These are phyloP conservation scores for Luvunga scandens DNA, from an alignment of 345 rosid species.

Conservation along the genomic window DNA sequence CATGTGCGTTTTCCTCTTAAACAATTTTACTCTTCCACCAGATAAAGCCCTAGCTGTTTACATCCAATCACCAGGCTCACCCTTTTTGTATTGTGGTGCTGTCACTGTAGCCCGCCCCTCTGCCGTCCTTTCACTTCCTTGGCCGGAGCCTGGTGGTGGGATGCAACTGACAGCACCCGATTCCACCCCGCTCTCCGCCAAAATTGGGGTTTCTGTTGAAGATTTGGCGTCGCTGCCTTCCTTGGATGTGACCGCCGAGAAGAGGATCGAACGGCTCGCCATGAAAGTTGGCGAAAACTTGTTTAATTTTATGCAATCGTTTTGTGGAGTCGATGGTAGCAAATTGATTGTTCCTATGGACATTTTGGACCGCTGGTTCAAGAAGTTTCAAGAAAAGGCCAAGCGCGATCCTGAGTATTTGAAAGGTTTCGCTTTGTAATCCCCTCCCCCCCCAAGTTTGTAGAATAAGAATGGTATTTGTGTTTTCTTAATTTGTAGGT, in stretches of 20 bases:
- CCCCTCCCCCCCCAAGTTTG: neutral
- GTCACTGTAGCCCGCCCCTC: conserved; percentile 80
- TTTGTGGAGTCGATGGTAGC: conserved; percentile 86
- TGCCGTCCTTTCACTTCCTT: conserved; percentile 71
- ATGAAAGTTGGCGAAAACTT: conserved; percentile 95
- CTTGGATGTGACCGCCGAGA: conserved; percentile 70
- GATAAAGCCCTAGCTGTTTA: conserved; percentile 95
- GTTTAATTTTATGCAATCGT: conserved; percentile 96
- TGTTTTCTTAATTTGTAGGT: neutral
- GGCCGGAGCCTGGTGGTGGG: conserved; percentile 85
- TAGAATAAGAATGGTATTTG: neutral
- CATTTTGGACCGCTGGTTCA: conserved; percentile 94
- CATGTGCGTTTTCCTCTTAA: conserved; percentile 78
- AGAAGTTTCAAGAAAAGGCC: conserved; percentile 88
- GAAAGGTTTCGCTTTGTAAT: conserved; percentile 68
- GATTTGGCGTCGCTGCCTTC: conserved; percentile 65
- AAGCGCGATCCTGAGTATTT: conserved; percentile 86
- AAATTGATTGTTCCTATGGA: conserved; percentile 92
- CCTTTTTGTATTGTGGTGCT: conserved; percentile 81
- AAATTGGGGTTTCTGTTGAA: conserved; percentile 87
- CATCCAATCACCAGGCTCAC: conserved; percentile 85
- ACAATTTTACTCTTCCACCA: conserved; percentile 73
- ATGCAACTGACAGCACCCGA: conserved; percentile 66
- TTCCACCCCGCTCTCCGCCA: conserved; percentile 59
- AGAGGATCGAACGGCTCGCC: conserved; percentile 74